phyloP scores from a whole-genome alignment of 1,284 basidiomycete species.

The Inonotus hispidus region DNA sequence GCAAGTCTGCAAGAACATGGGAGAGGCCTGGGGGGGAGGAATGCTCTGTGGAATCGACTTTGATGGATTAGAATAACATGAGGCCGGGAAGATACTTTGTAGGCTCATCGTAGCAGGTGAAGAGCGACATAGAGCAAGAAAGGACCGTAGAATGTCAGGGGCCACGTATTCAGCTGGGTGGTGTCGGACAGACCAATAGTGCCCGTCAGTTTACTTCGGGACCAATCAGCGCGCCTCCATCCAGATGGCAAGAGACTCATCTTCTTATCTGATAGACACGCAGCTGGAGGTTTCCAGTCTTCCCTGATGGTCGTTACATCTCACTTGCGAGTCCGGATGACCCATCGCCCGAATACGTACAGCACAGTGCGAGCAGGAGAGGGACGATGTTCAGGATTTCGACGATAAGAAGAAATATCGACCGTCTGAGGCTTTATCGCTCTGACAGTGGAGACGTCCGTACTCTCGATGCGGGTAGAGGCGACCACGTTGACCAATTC shows the following conservation, averaged over 20 bases:
- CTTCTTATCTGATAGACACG: conserved; percentile 21
- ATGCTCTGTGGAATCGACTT: background rate
- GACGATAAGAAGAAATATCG: conserved; percentile 16
- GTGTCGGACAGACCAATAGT: conserved; percentile 6
- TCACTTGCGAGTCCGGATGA: conserved; percentile 20
- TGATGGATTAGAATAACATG: no score
- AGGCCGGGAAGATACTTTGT: no score
- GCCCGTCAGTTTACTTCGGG: conserved; percentile 19
- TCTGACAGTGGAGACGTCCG: conserved; percentile 15
- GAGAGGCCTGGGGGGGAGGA: background rate
- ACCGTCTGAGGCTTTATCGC: conserved; percentile 13
- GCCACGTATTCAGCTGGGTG: no score
- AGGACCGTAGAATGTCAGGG: no score
- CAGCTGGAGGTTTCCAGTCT: conserved; percentile 20
- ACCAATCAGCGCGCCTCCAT: conserved; percentile 13
- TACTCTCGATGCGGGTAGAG: conserved; percentile 11
- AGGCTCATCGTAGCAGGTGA: no score
- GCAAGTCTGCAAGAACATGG: background rate
- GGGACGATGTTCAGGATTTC: conserved; percentile 21
- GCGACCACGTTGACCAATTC: conserved; percentile 11
- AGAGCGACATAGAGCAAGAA: no score
- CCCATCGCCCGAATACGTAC: conserved; percentile 18
- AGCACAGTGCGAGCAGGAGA: conserved; percentile 18
- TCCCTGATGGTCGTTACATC: conserved; percentile 21
- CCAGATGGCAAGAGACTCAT: conserved; percentile 16